A percentile compares a stretch with the other conserved stretches of the same genome.
Conservation (phyloP, 2,329 filamentous ascomycete species). For the Fusarium scirpi region DNA sequence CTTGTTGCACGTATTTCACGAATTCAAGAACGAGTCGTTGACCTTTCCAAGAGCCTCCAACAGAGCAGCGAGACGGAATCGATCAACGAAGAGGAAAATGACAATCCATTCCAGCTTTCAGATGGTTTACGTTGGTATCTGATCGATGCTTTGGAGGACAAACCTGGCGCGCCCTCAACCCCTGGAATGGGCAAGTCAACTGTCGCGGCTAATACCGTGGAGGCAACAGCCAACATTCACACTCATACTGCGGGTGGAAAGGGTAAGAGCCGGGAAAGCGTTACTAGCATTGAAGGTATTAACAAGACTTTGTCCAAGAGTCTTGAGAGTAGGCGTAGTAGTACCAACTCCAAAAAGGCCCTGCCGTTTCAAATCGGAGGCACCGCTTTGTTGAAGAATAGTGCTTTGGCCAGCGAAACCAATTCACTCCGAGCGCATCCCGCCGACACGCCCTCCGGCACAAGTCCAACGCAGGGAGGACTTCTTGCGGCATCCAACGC, state of each 20-base stretch:
- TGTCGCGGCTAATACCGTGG: slow-evolving; percentile 87
- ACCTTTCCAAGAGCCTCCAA: slow-evolving; percentile 83
- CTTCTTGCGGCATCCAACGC: slow-evolving; percentile 42
- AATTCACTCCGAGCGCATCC: slow-evolving; percentile 66
- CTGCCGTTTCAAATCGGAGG: slow-evolving; percentile 64
- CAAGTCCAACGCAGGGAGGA: slow-evolving; percentile 56
- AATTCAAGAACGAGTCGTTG: slow-evolving; percentile 92
- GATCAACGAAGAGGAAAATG: slow-evolving; percentile 77
- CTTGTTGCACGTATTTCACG: slow-evolving; percentile 93
- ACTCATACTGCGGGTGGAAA: slow-evolving; percentile 61
- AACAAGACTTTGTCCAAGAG: slow-evolving; percentile 87
- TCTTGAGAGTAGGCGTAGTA: slow-evolving; percentile 90
- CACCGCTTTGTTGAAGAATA: slow-evolving; percentile 61
- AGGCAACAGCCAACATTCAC: slow-evolving; percentile 81
- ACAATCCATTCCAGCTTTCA: slow-evolving; percentile 96
- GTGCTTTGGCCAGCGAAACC: slow-evolving; percentile 67
- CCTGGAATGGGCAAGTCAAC: slow-evolving; percentile 93
- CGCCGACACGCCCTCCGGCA: slow-evolving; percentile 56
- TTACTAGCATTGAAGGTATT: slow-evolving; percentile 75
- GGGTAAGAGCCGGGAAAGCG: slow-evolving; percentile 59
- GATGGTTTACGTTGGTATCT: slow-evolving; percentile 97
- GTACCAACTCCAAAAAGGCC: slow-evolving; percentile 84
- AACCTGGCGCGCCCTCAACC: slow-evolving; percentile 89
- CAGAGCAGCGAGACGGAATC: slow-evolving; percentile 62
- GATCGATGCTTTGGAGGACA: slow-evolving; percentile 93